Base-by-base conservation (phyloP, 108 stramenopile genomes). In the Cyclotella atomus region DNA sequence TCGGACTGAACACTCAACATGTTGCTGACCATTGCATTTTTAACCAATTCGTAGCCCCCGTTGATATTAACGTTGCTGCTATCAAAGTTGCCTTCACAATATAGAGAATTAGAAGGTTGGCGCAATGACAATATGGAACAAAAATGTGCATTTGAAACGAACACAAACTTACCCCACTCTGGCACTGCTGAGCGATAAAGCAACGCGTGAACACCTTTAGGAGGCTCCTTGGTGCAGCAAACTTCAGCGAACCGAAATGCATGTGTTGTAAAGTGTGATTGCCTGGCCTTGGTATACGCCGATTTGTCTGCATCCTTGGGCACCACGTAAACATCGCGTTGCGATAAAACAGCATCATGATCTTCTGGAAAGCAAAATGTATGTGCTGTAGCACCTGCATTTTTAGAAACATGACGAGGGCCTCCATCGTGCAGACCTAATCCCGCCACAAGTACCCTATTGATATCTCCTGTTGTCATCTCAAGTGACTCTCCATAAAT, bases 1-100 rank as follows among this genome's bases (percentile, higher is more conserved):
- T 85, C 84, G 20, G 73, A 75, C 59, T 85, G 84, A 20, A 85
- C 73, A 52, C 81, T 69, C 33, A 85, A 29, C 73, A 82, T 79
- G 64, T 85, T 85, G 59, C 67, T 68, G 14, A 34, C 44, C 68
- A 76, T 38, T 5, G 75, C 44, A 45, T 76, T 76, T 29, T 59
- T 76, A 6, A 76, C 68, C 2, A 76, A 36, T 28, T 76, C 75
- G 17, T 76, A 76, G 4, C 75, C 75, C 50, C 75, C 75, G 44
- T 76, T 76, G 23, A 76, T 46, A 3, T 54, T 9, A 4, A 76
- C 67, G 24, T 62, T 76, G 49, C 67, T 68, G 46, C 67, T 68
- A 32, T 76, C 75, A 45, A 76, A 76, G 4, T 57, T 62, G 34
- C 75, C 74, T n/a, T n/a, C n/a, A n/a, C n/a, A n/a, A n/a, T n/a